A percentile compares a stretch with the other conserved stretches of the same genome.
Conservation (phyloP, 2,329 filamentous ascomycete species). For the Cryphonectria nitschkei region DNA sequence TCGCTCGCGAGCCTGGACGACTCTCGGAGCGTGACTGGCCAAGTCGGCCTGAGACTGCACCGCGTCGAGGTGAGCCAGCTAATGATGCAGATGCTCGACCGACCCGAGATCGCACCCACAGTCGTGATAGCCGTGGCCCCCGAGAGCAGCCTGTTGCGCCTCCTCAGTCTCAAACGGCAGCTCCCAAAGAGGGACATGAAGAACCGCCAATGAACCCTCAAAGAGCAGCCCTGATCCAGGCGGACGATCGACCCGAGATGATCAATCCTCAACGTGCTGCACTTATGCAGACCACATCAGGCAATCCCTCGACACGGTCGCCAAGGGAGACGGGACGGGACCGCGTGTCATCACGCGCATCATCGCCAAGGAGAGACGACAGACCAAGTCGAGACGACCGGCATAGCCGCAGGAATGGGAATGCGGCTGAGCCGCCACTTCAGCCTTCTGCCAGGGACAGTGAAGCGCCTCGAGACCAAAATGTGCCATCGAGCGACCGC, state of each 20-base stretch:
- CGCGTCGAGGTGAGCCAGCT: conserved; percentile 42
- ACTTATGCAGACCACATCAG: conserved; percentile 46
- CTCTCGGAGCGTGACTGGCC: conserved; percentile 45
- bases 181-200: conserved; percentile 39
- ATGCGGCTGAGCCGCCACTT: conserved; percentile 19
- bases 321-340: conserved; percentile 51
- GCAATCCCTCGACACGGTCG: conserved; percentile 41
- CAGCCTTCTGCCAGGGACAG: conserved; percentile 32
- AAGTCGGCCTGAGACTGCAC: conserved; percentile 36
- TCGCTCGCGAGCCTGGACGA: conserved; percentile 42
- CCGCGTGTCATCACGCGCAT: conserved; percentile 43
- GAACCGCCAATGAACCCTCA: conserved; percentile 61
- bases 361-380: conserved; percentile 55
- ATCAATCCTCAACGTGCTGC: conserved; percentile 55
- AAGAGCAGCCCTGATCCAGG: conserved; percentile 53
- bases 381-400: conserved; percentile 51
- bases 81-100: conserved; percentile 38
- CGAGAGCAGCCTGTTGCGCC: conserved; percentile 31
- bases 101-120: conserved; percentile 42
- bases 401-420: conserved; percentile 40
- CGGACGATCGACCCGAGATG: conserved; percentile 43
- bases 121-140: conserved; percentile 32
- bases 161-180: conserved; percentile 27
- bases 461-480: conserved; percentile 33
- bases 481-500: conserved; percentile 40